These are phyloP conservation scores for Annulohypoxylon maeteangense DNA, from an alignment of 495 filamentous ascomycete genomes.

Conservation along the genomic window DNA sequence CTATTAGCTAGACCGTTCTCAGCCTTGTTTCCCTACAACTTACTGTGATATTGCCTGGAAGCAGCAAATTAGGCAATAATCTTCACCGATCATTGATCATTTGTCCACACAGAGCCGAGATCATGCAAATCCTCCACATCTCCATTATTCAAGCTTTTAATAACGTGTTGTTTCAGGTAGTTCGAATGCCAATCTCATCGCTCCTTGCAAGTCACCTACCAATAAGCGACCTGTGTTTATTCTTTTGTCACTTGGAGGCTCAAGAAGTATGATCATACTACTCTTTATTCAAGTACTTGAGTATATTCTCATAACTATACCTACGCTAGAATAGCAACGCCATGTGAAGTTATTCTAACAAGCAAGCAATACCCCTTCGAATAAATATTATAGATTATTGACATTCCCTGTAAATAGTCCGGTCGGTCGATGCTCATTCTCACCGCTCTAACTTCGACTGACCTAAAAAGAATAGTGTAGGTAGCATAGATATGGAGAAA, in stretches of 20 bases:
- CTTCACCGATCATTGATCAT: constrained; percentile 24
- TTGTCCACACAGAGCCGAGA: constrained; percentile 28
- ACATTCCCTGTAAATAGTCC: background rate
- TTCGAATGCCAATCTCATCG: constrained; percentile 33
- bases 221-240: background rate
- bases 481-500: background rate
- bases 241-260: background rate
- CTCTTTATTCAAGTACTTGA: background rate
- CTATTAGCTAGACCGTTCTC: background rate
- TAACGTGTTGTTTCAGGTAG: constrained; percentile 29
- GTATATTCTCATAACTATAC: background rate
- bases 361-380: background rate
- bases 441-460: background rate
- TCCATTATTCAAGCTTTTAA: constrained; percentile 47
- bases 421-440: background rate
- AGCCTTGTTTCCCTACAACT: constrained; percentile 13
- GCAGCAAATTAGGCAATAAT: constrained; percentile 31
- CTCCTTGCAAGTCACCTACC: constrained; percentile 12
- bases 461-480: background rate
- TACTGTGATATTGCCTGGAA: background rate
- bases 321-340: background rate
- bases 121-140: constrained; percentile 44
- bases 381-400: background rate
- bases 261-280: too few species aligned
- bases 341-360: background rate